These are phyloP conservation scores for Przewalskia tangutica DNA, from an alignment of 257 asterid species.

Conservation along the genomic window DNA sequence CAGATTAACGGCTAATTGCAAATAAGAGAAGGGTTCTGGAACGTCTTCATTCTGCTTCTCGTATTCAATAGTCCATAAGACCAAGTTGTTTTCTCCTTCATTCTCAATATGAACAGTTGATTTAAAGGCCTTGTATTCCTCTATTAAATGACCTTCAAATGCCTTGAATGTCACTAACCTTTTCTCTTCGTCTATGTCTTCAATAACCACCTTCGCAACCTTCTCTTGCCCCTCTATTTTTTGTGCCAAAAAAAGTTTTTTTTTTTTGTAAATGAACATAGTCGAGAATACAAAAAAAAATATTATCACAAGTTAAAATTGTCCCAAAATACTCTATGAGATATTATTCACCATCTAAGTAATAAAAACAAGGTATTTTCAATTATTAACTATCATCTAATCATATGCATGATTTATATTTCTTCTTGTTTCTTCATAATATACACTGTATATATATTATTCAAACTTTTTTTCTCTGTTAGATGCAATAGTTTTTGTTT, in stretches of 20 bases:
- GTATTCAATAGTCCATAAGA: constrained; percentile 12
- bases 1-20: background rate
- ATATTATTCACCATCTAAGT: too few relatives aligned
- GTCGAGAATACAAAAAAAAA: background rate
- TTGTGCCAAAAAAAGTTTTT: background rate
- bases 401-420: too few relatives aligned
- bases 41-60: background rate
- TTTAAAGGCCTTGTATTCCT: background rate
- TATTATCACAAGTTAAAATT: too few relatives aligned
- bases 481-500: too few relatives aligned
- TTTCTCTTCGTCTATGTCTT: constrained; percentile 8
- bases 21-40: background rate
- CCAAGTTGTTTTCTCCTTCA: background rate
- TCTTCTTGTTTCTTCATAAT: too few relatives aligned
- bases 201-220: background rate
- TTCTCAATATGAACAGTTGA: constrained; percentile 1
- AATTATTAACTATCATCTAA: too few relatives aligned
- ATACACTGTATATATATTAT: too few relatives aligned
- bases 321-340: too few relatives aligned
- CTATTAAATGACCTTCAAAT: constrained; percentile 7
- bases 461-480: too few relatives aligned
- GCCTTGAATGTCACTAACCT: constrained; percentile 2
- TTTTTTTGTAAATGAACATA: too few relatives aligned
- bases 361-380: too few relatives aligned
- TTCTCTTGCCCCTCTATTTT: constrained; percentile 5